Percentiles rank a stretch among this genome's conserved stretches.
These are phyloP conservation scores for Saccharomyces hybrid DNA, from an alignment of 1,139 yeast genomes.

Conservation along the genomic window DNA sequence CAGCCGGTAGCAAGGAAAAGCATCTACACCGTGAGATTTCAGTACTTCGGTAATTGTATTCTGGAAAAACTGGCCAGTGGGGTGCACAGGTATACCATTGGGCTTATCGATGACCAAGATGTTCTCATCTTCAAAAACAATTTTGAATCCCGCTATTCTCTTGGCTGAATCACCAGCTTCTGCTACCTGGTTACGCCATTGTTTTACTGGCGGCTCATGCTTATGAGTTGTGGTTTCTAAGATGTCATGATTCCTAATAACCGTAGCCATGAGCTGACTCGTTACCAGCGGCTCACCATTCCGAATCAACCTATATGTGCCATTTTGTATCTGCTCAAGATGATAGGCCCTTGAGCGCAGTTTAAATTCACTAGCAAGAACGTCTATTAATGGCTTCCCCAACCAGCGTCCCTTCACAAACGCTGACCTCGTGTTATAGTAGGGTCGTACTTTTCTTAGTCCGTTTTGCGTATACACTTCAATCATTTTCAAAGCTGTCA, in stretches of 20 bases:
- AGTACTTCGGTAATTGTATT: conserved; percentile 58
- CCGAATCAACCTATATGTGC: conserved; percentile 18
- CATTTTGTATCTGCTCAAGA: conserved; percentile 14
- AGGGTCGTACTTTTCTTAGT: conserved; percentile 70
- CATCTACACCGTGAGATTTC: conserved; percentile 33
- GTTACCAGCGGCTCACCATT: conserved; percentile 15
- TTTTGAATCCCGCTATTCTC: conserved; percentile 13
- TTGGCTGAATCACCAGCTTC: conserved; percentile 13
- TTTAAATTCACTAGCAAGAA: conserved; percentile 69
- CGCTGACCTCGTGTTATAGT: conserved; percentile 71
- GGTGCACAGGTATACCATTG: conserved; percentile 72
- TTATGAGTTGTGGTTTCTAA: conserved; percentile 44
- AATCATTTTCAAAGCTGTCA: conserved; percentile 1
- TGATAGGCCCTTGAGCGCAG: conserved; percentile 18
- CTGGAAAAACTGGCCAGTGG: conserved; percentile 56
- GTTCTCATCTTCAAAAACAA: conserved; percentile 43
- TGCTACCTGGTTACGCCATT: conserved; percentile 23
- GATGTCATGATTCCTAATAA: conserved; percentile 41
- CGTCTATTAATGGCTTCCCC: conserved; percentile 60
- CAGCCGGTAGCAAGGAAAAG: conserved; percentile 59
- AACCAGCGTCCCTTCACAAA: conserved; percentile 88
- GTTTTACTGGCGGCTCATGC: conserved; percentile 54
- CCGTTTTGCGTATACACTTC: conserved; percentile 27
- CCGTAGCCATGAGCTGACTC: conserved; percentile 10
- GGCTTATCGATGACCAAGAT: conserved; percentile 65